These are phyloP conservation scores for Ascochyta rabiei DNA, from an alignment of 2,329 filamentous ascomycete species.

Conservation along the genomic window DNA sequence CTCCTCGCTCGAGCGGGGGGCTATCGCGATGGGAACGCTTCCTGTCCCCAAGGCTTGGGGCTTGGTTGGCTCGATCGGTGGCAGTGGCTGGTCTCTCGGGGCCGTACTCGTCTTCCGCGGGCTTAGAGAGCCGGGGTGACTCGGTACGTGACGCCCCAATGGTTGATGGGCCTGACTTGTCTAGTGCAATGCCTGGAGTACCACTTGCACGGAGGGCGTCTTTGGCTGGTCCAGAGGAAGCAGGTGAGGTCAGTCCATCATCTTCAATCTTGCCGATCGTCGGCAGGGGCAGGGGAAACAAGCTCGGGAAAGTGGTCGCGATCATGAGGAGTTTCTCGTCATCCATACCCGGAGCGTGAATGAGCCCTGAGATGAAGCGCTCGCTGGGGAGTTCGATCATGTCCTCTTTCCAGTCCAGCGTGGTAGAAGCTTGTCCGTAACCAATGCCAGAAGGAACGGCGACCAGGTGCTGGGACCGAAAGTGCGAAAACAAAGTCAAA, in stretches of 20 bases:
- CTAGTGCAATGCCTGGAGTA: conserved; percentile 24
- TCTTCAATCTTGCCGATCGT: conserved; percentile 48
- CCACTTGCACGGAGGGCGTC: conserved; percentile 22
- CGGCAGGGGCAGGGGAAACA: conserved; percentile 53
- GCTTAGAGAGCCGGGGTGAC: conserved; percentile 41
- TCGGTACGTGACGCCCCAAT: conserved; percentile 32
- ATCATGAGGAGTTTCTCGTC: conserved; percentile 60
- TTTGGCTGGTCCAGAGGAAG: conserved; percentile 42
- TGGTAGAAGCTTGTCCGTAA: conserved; percentile 29
- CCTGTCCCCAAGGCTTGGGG: conserved; percentile 22
- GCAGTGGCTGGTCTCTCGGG: conserved; percentile 49
- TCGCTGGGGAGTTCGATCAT: conserved; percentile 66
- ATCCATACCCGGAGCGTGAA: conserved; percentile 62
- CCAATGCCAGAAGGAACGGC: conserved; percentile 25
- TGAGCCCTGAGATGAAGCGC: conserved; percentile 55
- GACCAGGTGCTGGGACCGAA: conserved; percentile 62
- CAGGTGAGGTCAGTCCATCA: conserved; percentile 32
- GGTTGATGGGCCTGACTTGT: conserved; percentile 30
- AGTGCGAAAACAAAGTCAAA: conserved; percentile 65
- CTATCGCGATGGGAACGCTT: conserved; percentile 33
- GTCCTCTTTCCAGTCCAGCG: conserved; percentile 63
- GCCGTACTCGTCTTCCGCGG: conserved; percentile 57
- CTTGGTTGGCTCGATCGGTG: conserved; percentile 21
- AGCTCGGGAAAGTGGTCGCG: conserved; percentile 56
- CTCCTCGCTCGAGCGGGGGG: conserved; percentile 35